These are phyloP conservation scores for Mucor indicus DNA, from an alignment of 371 early-diverging fungal species.

Conservation along the genomic window DNA sequence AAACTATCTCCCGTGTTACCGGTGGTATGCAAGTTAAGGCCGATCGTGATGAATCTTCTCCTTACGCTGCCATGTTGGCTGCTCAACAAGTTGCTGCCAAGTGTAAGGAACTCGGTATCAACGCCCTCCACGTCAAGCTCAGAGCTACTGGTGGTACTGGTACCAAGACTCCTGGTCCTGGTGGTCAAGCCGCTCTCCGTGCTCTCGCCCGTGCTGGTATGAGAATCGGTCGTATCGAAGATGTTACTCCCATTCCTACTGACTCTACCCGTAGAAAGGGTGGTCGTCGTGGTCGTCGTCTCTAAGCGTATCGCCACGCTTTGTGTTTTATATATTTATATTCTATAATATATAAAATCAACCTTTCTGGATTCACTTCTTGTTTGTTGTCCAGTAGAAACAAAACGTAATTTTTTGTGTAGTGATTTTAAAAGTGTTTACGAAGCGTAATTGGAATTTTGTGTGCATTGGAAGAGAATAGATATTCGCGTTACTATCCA, in stretches of 20 bases:
- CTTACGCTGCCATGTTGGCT: constrained; percentile 99
- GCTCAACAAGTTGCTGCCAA: constrained; percentile 99
- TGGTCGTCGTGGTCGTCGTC: constrained; percentile 99
- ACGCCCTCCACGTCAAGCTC: constrained; percentile 99
- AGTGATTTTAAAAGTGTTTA: no score
- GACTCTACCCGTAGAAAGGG: constrained; percentile 99
- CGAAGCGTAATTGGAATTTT: no score
- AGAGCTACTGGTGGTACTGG: constrained; percentile 99
- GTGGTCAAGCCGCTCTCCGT: constrained; percentile 99
- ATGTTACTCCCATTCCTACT: constrained; percentile 99
- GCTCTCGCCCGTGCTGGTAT: constrained; percentile 99
- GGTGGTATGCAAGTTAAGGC: constrained; percentile 99
- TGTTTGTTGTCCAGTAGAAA: no score
- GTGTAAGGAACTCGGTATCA: constrained; percentile 99
- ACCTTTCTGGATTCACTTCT: no score
- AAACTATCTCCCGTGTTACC: constrained; percentile 99
- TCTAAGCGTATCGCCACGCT: constrained; percentile 59
- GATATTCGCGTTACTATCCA: no score
- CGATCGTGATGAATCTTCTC: constrained; percentile 99
- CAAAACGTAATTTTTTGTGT: no score
- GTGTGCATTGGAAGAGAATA: no score
- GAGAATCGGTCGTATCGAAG: constrained; percentile 99
- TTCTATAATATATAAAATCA: no score
- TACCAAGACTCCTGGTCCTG: constrained; percentile 99
- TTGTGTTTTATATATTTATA: no score